These are phyloP conservation scores for Dichotomocladium elegans DNA, from an alignment of 371 early-diverging fungal genomes.

Conservation along the genomic window DNA sequence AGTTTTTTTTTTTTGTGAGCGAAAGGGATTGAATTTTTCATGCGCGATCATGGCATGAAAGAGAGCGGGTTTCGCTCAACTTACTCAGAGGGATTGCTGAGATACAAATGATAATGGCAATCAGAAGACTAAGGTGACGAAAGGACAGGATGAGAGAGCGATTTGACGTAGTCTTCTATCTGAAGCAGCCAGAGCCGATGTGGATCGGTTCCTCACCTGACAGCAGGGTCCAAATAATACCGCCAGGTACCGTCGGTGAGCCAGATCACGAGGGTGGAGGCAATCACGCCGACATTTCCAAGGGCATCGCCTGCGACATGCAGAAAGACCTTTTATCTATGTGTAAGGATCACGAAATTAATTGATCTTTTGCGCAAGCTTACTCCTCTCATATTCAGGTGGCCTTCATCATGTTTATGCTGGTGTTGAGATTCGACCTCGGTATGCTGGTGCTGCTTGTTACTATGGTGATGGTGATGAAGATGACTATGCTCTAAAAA, in stretches of 20 bases:
- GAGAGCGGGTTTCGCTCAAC: too few species aligned
- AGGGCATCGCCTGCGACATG: constrained; percentile 95
- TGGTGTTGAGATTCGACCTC: too few species aligned
- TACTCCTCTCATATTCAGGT: constrained; percentile 87
- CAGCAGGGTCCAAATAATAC: constrained; percentile 76
- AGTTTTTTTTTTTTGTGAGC: too few species aligned
- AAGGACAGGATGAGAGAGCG: too few species aligned
- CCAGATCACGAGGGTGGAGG: constrained; percentile 79
- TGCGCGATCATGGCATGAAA: too few species aligned
- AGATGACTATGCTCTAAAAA: too few species aligned
- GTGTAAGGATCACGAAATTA: too few species aligned
- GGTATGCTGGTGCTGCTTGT: too few species aligned
- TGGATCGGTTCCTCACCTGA: constrained; percentile 55
- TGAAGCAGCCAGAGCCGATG: too few species aligned
- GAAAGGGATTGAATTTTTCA: constrained; percentile 17
- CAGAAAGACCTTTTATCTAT: constrained; percentile 78
- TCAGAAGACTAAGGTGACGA: constrained; percentile 29
- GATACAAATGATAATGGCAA: constrained; percentile 35
- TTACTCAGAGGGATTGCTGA: constrained; percentile 38
- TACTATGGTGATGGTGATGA: constrained; percentile 22
- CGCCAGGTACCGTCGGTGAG: constrained; percentile 63
- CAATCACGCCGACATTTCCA: constrained; percentile 91
- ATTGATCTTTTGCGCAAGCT: neutral
- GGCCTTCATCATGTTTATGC: constrained; percentile 34
- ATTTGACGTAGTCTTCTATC: too few species aligned